phyloP scores from a whole-genome alignment of 1,139 yeast genomes.

The Magnusiomyces fungicola region DNA sequence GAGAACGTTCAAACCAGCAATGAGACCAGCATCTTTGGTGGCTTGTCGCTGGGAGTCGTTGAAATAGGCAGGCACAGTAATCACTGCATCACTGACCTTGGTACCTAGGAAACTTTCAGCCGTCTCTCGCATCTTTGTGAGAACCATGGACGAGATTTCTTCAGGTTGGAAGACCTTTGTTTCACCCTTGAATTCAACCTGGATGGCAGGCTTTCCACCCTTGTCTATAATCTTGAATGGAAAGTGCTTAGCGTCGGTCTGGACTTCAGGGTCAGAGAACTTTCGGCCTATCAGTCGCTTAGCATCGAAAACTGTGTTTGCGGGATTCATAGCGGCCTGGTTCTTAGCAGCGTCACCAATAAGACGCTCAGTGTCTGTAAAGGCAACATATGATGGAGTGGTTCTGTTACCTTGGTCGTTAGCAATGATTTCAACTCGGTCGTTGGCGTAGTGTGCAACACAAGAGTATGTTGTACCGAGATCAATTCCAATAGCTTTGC shows the following conservation, averaged over 20 bases:
- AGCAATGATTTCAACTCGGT: slow-evolving; percentile 90
- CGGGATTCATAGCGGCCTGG: slow-evolving; percentile 97
- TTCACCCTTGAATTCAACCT: slow-evolving; percentile 92
- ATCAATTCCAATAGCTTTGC: slow-evolving; percentile 59
- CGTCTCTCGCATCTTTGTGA: slow-evolving; percentile 91
- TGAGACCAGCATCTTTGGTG: slow-evolving; percentile 95
- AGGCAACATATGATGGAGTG: slow-evolving; percentile 95
- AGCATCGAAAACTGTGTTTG: slow-evolving; percentile 92
- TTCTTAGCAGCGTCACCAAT: slow-evolving; percentile 99
- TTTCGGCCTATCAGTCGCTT: slow-evolving; percentile 96
- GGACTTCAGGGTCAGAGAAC: slow-evolving; percentile 80
- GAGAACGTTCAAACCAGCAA: slow-evolving; percentile 89
- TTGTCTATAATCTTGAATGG: slow-evolving; percentile 88
- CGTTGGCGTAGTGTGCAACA: slow-evolving; percentile 92
- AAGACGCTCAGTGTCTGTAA: slow-evolving; percentile 92
- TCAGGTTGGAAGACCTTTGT: slow-evolving; percentile 90
- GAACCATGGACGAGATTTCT: slow-evolving; percentile 92
- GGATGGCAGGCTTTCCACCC: slow-evolving; percentile 80
- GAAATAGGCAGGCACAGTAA: slow-evolving; percentile 93
- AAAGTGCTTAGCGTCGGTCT: slow-evolving; percentile 90
- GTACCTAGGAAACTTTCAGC: slow-evolving; percentile 89
- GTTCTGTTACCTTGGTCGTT: slow-evolving; percentile 98
- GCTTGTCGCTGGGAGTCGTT: slow-evolving; percentile 97
- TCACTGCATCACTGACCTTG: slow-evolving; percentile 81
- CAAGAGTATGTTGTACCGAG: slow-evolving; percentile 98